A percentile compares a stretch with the other conserved stretches of the same genome.
These are phyloP conservation scores for Rhizopogon rudus DNA, from an alignment of 768 basidiomycete species.

Conservation along the genomic window DNA sequence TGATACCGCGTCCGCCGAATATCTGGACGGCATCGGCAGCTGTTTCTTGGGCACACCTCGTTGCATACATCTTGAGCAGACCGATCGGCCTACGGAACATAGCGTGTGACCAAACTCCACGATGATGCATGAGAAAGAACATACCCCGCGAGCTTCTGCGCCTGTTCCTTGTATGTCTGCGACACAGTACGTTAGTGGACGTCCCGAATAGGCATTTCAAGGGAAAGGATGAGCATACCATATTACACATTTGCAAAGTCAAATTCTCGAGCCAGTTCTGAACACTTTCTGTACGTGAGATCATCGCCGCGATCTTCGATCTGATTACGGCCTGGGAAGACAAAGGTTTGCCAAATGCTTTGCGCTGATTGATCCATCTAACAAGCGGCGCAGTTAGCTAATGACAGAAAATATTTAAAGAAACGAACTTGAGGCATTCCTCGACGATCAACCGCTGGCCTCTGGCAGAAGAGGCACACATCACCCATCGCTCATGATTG, in stretches of 20 bases:
- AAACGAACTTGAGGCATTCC: conserved; percentile 62
- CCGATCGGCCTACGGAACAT: conserved; percentile 38
- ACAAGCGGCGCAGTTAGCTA: not conserved
- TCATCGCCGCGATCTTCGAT: conserved; percentile 75
- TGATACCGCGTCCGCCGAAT: conserved; percentile 85
- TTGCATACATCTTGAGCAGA: conserved; percentile 53
- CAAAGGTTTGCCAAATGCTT: conserved; percentile 74
- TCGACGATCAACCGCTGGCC: conserved; percentile 62
- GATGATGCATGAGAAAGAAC: not conserved
- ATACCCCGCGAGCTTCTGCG: conserved; percentile 62
- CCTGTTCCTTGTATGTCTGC: conserved; percentile 65
- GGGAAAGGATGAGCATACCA: conserved; percentile 35
- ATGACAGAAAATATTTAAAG: not conserved
- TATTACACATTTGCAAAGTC: conserved; percentile 79
- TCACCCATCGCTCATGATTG: conserved; percentile 73
- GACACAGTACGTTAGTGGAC: not conserved
- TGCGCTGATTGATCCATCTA: conserved; percentile 74
- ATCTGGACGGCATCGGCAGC: conserved; percentile 72
- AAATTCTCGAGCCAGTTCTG: conserved; percentile 79
- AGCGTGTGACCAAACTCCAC: not conserved
- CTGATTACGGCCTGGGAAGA: conserved; percentile 69
- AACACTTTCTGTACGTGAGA: conserved; percentile 56
- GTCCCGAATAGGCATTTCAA: conserved; percentile 12
- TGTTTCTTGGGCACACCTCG: conserved; percentile 49
- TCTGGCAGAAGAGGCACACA: conserved; percentile 52